Evolutionary conservation across 2,329 filamentous ascomycete species (phyloP).

Genomic region (Gremmenia infestans): DNA sequence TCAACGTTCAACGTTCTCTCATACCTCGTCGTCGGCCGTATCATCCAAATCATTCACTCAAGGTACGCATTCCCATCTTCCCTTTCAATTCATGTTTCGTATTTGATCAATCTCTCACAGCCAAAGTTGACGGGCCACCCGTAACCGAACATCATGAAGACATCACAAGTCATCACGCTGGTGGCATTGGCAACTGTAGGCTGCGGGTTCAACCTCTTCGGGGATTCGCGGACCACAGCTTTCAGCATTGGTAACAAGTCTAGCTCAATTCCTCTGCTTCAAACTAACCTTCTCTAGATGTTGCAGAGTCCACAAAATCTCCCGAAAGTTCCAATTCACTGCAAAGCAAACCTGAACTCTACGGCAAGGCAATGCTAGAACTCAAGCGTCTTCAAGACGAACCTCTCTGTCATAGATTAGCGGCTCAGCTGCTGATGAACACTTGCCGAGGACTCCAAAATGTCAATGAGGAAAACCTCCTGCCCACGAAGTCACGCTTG

Average conservation of each 20-base stretch:
- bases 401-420: conserved; percentile 30
- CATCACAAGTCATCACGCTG: background rate
- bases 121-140: background rate
- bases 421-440: conserved; percentile 31
- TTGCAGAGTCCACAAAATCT: background rate
- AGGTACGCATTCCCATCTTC: background rate
- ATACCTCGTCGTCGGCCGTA: background rate
- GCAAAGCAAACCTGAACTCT: conserved; percentile 25
- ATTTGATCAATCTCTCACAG: background rate
- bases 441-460: conserved; percentile 30
- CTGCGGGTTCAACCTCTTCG: background rate
- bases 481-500: conserved; percentile 30
- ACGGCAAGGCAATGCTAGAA: conserved; percentile 29
- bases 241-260: background rate
- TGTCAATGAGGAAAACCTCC: conserved; percentile 24
- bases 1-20: background rate
- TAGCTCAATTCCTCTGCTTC: background rate
- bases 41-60: background rate
- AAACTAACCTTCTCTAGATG: background rate
- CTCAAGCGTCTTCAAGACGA: conserved; percentile 29
- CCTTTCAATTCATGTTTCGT: background rate
- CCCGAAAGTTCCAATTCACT: background rate
- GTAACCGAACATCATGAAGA: background rate
- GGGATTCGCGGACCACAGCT: background rate
- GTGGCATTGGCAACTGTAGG: background rate